phyloP scores from a whole-genome alignment of 306 rosid species.

The Oemleria cerasiformis region DNA sequence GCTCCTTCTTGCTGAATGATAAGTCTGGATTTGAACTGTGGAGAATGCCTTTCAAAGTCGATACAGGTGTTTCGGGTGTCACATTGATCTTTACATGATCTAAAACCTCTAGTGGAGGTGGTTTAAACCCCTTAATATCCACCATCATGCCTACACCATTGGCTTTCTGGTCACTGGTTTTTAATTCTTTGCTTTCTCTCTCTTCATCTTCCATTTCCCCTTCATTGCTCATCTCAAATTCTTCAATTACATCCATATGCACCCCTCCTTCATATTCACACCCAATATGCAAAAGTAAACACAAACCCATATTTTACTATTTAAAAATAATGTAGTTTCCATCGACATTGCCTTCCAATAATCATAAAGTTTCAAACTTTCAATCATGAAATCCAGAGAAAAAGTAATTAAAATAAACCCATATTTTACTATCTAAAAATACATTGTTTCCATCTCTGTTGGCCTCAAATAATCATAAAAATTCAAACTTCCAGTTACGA shows the following conservation, averaged over 20 bases:
- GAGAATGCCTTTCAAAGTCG: constrained; percentile 55
- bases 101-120: constrained; percentile 50
- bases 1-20: constrained; percentile 50
- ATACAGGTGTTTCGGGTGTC: constrained; percentile 49
- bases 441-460: no score
- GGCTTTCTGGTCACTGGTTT: constrained; percentile 9
- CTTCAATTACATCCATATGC: constrained; percentile 54
- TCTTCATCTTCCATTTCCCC: constrained; percentile 26
- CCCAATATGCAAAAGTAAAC: neutral
- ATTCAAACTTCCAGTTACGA: neutral
- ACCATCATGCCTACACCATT: neutral
- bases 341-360: no score
- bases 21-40: constrained; percentile 30
- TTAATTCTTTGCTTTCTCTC: constrained; percentile 17
- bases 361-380: neutral
- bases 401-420: neutral
- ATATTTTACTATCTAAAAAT: neutral
- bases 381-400: neutral
- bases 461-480: neutral
- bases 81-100: constrained; percentile 59
- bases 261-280: constrained; percentile 28
- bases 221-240: constrained; percentile 53
- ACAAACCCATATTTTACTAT: neutral
- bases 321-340: neutral
- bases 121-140: constrained; percentile 25